Percentiles rank a stretch among this genome's conserved stretches.
Evolutionary conservation across 2,329 filamentous ascomycete species (phyloP).

Genomic region (Madurella fahalii): DNA sequence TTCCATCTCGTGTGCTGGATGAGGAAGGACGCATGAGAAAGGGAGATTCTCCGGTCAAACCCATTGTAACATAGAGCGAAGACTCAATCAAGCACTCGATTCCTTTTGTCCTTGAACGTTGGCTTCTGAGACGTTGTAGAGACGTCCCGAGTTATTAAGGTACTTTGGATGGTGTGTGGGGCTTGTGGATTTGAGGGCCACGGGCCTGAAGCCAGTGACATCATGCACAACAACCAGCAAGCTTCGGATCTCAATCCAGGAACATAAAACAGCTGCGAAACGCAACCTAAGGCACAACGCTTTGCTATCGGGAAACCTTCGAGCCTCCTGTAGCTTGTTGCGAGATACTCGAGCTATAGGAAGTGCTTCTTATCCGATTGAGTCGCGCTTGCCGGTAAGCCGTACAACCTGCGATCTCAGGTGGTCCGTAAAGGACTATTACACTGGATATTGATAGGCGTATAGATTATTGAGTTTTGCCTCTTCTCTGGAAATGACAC

Average conservation of each 20-base stretch:
- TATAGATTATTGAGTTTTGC: not conserved
- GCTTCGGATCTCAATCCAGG: not conserved
- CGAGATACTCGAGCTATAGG: not conserved
- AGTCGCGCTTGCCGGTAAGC: not conserved
- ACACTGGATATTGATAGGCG: too few relatives aligned
- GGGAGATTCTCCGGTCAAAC: constrained; percentile 46
- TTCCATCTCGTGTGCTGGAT: constrained; percentile 42
- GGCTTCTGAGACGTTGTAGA: constrained; percentile 1
- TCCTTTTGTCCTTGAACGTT: constrained; percentile 46
- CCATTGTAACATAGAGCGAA: constrained; percentile 61
- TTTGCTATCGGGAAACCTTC: not conserved
- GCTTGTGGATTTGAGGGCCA: not conserved
- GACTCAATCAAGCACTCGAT: constrained; percentile 60
- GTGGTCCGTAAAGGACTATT: too few relatives aligned
- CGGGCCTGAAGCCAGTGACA: constrained; percentile 4
- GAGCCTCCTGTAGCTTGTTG: not conserved
- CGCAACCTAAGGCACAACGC: not conserved
- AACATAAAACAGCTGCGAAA: not conserved
- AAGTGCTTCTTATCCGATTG: not conserved
- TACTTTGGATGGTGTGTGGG: not conserved
- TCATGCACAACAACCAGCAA: constrained; percentile 6
- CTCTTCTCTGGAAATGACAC: constrained; percentile 14
- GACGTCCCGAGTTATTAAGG: too few relatives aligned
- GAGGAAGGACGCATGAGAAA: constrained; percentile 43
- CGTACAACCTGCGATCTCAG: too few relatives aligned